These are phyloP conservation scores for Ogataea allantospora DNA, from an alignment of 805 yeast species.

Conservation along the genomic window DNA sequence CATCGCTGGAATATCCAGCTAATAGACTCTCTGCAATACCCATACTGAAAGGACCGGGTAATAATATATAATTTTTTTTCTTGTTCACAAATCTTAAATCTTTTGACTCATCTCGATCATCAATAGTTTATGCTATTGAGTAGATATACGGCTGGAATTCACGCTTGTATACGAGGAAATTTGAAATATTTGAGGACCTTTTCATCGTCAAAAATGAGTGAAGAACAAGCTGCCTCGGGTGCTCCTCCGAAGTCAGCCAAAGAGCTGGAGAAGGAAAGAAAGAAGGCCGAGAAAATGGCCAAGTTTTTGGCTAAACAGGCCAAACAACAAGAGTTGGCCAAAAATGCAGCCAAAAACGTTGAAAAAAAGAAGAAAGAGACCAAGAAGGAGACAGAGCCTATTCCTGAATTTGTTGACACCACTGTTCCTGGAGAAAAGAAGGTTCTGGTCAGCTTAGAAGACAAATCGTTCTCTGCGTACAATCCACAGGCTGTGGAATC, in stretches of 20 bases:
- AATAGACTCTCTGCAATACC: slow-evolving; percentile 43
- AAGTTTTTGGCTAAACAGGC: slow-evolving; percentile 77
- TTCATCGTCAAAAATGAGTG: slow-evolving; percentile 26
- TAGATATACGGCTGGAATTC: slow-evolving; percentile 16
- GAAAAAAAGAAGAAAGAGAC: slow-evolving; percentile 63
- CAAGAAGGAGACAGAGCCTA: slow-evolving; percentile 67
- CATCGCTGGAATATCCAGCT: slow-evolving; percentile 41
- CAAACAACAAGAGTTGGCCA: slow-evolving; percentile 62
- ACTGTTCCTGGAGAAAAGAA: slow-evolving; percentile 93
- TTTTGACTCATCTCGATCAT: slow-evolving; percentile 8
- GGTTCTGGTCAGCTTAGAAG: slow-evolving; percentile 79
- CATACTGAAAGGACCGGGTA: slow-evolving; percentile 19
- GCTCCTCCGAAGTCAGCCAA: slow-evolving; percentile 50
- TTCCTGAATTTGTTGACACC: slow-evolving; percentile 81
- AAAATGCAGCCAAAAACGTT: slow-evolving; percentile 40
- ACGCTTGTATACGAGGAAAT: slow-evolving; percentile 13
- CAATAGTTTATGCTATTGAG: slow-evolving; percentile 27
- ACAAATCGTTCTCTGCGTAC: slow-evolving; percentile 91
- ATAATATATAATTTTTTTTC: slow-evolving; percentile 5
- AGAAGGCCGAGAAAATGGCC: slow-evolving; percentile 54
- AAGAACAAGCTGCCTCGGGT: slow-evolving; percentile 21
- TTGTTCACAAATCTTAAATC: slow-evolving; percentile 5
- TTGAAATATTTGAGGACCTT: slow-evolving; percentile 11
- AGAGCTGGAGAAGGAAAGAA: slow-evolving; percentile 70
- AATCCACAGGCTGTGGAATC: slow-evolving; percentile 91